Conservation (phyloP, 75 land plant species). For the Pinus taeda region DNA sequence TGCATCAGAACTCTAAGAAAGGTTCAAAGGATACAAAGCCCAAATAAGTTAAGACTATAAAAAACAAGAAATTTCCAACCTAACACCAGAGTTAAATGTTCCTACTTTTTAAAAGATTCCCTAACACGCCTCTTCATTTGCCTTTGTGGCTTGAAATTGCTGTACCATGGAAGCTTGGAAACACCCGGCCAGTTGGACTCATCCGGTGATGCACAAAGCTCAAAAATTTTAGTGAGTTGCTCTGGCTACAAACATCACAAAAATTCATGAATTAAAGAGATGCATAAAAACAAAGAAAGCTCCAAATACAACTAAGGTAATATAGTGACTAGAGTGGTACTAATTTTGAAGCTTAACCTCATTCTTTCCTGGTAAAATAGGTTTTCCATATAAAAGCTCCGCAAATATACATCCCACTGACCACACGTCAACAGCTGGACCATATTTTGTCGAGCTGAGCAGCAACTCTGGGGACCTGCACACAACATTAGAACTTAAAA, state of each 20-base stretch:
- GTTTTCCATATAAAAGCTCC: conserved; percentile 92
- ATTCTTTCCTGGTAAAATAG: conserved; percentile 91
- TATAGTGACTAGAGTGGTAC: too few relatives aligned
- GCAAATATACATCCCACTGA: conserved; percentile 99
- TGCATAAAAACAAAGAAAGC: not conserved
- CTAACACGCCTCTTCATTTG: conserved; percentile 75
- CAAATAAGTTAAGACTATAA: too few relatives aligned
- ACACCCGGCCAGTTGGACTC: conserved; percentile 93
- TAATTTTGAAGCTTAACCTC: conserved; percentile 49
- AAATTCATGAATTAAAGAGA: conserved; percentile 7
- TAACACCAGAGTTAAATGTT: not conserved
- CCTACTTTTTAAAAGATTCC: conserved; percentile 84
- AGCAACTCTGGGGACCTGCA: conserved; percentile 93
- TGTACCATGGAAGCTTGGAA: conserved; percentile 81
- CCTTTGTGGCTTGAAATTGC: conserved; percentile 74
- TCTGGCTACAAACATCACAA: conserved; percentile 55
- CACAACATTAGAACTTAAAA: conserved; percentile 9
- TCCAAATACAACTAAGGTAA: not conserved
- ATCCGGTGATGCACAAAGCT: conserved; percentile 95
- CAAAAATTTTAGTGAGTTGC: conserved; percentile 82
- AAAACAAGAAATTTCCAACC: too few relatives aligned
- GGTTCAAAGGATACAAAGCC: too few relatives aligned
- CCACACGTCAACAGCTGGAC: conserved; percentile 99
- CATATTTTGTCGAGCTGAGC: conserved; percentile 88
- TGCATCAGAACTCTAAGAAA: too few relatives aligned